Conservation (phyloP, 768 basidiomycete species). For the Mycena galopus region DNA sequence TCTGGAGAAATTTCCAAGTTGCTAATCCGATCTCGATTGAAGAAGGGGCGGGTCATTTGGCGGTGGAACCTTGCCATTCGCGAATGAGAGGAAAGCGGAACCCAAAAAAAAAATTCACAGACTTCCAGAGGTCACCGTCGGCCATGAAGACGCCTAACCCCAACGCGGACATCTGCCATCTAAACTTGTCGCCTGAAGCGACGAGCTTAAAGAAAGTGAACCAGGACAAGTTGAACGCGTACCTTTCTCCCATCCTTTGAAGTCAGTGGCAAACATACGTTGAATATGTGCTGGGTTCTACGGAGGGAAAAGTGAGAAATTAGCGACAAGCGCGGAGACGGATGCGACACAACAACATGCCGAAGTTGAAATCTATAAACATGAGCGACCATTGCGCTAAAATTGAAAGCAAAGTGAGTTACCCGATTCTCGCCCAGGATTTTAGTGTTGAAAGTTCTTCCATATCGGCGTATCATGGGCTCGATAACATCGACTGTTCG, state of each 20-base stretch:
- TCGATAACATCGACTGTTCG: conserved; percentile 19
- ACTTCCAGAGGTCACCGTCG: conserved; percentile 18
- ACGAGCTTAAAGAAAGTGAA: not conserved
- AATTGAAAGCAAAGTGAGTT: not conserved
- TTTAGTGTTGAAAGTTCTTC: conserved; percentile 10
- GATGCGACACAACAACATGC: too few relatives aligned
- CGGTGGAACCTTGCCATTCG: conserved; percentile 13
- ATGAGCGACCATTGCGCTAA: not conserved
- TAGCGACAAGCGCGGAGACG: too few relatives aligned
- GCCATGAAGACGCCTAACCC: not conserved
- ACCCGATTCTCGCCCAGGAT: conserved; percentile 23
- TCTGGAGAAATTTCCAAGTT: conserved; percentile 16
- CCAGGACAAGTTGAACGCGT: not conserved
- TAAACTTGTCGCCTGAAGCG: conserved; percentile 3
- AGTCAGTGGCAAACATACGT: conserved; percentile 20
- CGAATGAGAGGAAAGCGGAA: not conserved
- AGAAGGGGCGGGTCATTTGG: conserved; percentile 22
- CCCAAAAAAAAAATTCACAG: not conserved
- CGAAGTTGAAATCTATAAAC: conserved; percentile 1
- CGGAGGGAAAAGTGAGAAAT: too few relatives aligned
- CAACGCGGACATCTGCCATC: conserved; percentile 10
- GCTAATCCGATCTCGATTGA: conserved; percentile 6
- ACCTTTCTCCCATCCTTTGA: conserved; percentile 30
- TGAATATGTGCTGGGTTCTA: conserved; percentile 23
- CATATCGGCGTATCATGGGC: conserved; percentile 15